Percentiles rank a stretch among this genome's conserved stretches.
phyloP scores from a whole-genome alignment of 306 rosid genomes.

The Cyamopsis tetragonoloba region DNA sequence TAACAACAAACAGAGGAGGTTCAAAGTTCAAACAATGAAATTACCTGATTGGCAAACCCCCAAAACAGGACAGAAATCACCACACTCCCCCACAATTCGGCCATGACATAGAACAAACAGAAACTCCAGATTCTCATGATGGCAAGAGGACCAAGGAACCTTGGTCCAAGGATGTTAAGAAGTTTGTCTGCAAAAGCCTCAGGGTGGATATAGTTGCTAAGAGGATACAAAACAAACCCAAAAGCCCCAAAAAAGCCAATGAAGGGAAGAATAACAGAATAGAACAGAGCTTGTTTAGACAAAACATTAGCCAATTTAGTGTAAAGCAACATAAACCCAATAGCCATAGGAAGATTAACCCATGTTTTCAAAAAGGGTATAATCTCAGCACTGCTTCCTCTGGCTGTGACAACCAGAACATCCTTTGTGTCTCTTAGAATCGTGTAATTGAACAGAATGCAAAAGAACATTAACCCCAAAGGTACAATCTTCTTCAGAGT shows the following conservation, averaged over 20 bases:
- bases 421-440: slow-evolving; percentile 92
- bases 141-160: slow-evolving; percentile 96
- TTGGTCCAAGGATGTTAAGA: slow-evolving; percentile 75
- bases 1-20: neutral
- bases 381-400: slow-evolving; percentile 98
- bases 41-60: slow-evolving; percentile 99
- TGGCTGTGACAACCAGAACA: slow-evolving; percentile 97
- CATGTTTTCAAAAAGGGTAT: slow-evolving; percentile 94
- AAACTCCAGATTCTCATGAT: slow-evolving; percentile 98
- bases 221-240: slow-evolving; percentile 88
- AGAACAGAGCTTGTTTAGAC: slow-evolving; percentile 88
- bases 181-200: slow-evolving; percentile 84
- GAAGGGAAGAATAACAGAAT: slow-evolving; percentile 75
- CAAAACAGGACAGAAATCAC: slow-evolving; percentile 92
- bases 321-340: slow-evolving; percentile 92
- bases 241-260: slow-evolving; percentile 95
- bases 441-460: slow-evolving; percentile 90
- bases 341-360: slow-evolving; percentile 98
- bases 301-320: slow-evolving; percentile 73
- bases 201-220: slow-evolving; percentile 80
- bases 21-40: slow-evolving; percentile 3
- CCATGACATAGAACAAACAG: slow-evolving; percentile 99
- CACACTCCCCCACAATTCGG: slow-evolving; percentile 99
- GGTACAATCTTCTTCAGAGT: slow-evolving; percentile 91
- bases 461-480: slow-evolving; percentile 94